phyloP scores from a whole-genome alignment of 495 filamentous ascomycete species.

The Ascodesmis nigricans region DNA sequence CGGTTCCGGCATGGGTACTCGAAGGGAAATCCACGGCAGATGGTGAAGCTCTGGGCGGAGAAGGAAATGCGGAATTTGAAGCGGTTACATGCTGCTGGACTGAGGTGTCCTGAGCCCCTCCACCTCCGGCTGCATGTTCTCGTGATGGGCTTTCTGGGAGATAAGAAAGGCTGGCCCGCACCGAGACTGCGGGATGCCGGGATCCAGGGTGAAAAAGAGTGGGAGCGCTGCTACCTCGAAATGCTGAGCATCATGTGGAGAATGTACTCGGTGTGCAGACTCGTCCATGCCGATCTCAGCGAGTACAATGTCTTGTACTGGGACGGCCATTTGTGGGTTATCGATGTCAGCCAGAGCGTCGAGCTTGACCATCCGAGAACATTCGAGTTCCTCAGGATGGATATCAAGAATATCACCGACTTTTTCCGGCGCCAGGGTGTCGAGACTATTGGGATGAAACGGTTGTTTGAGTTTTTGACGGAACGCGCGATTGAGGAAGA shows the following conservation, averaged over 20 bases:
- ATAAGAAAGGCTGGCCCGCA: constrained; percentile 63
- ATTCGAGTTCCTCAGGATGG: constrained; percentile 84
- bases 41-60: constrained; percentile 96
- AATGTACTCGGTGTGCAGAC: constrained; percentile 69
- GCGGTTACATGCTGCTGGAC: constrained; percentile 57
- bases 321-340: constrained; percentile 63
- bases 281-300: constrained; percentile 89
- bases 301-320: constrained; percentile 95
- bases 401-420: constrained; percentile 84
- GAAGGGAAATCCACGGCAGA: constrained; percentile 76
- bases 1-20: constrained; percentile 63
- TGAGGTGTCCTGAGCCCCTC: constrained; percentile 75
- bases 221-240: constrained; percentile 58
- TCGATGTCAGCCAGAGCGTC: constrained; percentile 91
- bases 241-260: constrained; percentile 71
- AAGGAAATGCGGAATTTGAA: constrained; percentile 93
- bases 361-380: constrained; percentile 88
- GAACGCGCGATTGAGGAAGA: constrained; percentile 24
- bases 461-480: constrained; percentile 61
- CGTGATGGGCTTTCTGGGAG: constrained; percentile 81
- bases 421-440: constrained; percentile 78
- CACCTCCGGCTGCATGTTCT: constrained; percentile 74
- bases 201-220: constrained; percentile 32
- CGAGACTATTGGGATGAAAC: constrained; percentile 47
- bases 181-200: constrained; percentile 44